These are phyloP conservation scores for Lithocarpus polystachyus DNA, from an alignment of 306 rosid species.

Conservation along the genomic window DNA sequence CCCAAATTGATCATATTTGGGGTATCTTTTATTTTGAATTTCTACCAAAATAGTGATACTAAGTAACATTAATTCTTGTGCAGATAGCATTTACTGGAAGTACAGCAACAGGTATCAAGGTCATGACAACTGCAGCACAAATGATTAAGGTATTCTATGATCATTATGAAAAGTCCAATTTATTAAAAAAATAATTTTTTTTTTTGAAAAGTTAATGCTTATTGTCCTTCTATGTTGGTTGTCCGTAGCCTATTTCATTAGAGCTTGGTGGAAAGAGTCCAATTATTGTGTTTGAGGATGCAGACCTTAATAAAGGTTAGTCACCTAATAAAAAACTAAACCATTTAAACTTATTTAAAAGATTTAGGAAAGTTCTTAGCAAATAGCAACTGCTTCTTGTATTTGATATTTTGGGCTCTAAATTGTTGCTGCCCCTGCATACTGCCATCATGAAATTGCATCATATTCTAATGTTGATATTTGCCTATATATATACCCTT, in stretches of 20 bases:
- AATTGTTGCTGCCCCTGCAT: no score
- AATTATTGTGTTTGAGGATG: constrained; percentile 83
- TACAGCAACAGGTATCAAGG: constrained; percentile 78
- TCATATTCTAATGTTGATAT: no score
- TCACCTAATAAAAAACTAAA: constrained; percentile 15
- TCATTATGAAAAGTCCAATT: no score
- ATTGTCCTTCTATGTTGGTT: constrained; percentile 20
- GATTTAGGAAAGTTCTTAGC: no score
- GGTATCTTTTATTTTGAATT: no score
- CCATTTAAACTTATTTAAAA: constrained; percentile 2
- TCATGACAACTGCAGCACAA: constrained; percentile 91
- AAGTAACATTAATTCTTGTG: no score
- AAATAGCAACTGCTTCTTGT: neutral
- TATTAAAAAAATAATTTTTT: no score
- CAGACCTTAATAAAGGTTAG: constrained; percentile 94
- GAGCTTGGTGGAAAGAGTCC: constrained; percentile 99
- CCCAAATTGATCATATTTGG: no score
- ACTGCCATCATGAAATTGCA: no score
- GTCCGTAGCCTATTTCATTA: constrained; percentile 80
- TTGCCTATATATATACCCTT: no score
- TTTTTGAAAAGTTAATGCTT: no score
- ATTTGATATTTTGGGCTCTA: constrained; percentile 3
- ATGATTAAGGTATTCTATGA: constrained; percentile 55
- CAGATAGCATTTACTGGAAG: constrained; percentile 98
- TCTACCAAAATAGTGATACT: no score